These are phyloP conservation scores for Eurotiales sp. DNA, from an alignment of 2,329 filamentous ascomycete species.

Conservation along the genomic window DNA sequence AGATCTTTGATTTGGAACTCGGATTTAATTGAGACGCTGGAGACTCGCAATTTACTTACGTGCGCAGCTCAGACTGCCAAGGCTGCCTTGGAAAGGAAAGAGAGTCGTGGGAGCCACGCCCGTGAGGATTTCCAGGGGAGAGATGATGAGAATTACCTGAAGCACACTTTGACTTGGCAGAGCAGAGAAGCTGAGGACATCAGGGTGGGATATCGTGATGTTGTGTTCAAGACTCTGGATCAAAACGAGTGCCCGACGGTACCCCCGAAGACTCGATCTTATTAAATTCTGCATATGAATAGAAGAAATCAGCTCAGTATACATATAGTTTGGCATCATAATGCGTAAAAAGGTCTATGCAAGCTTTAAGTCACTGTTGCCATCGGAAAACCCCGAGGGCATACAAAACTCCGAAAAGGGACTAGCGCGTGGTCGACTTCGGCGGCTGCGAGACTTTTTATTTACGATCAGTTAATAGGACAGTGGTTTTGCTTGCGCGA, in stretches of 20 bases:
- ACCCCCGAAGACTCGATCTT: constrained; percentile 54
- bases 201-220: constrained; percentile 79
- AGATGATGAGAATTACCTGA: constrained; percentile 98
- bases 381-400: too few species aligned
- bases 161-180: constrained; percentile 97
- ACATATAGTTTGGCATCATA: too few species aligned
- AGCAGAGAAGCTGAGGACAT: constrained; percentile 84
- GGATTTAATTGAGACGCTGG: constrained; percentile 91
- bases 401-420: too few species aligned
- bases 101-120: constrained; percentile 93
- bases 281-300: too few species aligned
- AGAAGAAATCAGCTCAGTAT: too few species aligned
- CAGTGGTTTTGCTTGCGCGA: too few species aligned
- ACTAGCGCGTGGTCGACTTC: too few species aligned
- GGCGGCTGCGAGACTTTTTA: too few species aligned
- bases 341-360: too few species aligned
- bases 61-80: constrained; percentile 94
- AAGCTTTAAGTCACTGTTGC: too few species aligned
- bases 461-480: too few species aligned
- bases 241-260: constrained; percentile 95
- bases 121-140: constrained; percentile 95
- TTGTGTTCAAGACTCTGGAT: constrained; percentile 79
- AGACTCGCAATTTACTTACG: constrained; percentile 90
- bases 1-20: constrained; percentile 99
- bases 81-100: constrained; percentile 87